A percentile compares a stretch with the other conserved stretches of the same genome.
Evolutionary conservation across 495 filamentous ascomycete species (phyloP).

Genomic region (Aspergillus homomorphus): DNA sequence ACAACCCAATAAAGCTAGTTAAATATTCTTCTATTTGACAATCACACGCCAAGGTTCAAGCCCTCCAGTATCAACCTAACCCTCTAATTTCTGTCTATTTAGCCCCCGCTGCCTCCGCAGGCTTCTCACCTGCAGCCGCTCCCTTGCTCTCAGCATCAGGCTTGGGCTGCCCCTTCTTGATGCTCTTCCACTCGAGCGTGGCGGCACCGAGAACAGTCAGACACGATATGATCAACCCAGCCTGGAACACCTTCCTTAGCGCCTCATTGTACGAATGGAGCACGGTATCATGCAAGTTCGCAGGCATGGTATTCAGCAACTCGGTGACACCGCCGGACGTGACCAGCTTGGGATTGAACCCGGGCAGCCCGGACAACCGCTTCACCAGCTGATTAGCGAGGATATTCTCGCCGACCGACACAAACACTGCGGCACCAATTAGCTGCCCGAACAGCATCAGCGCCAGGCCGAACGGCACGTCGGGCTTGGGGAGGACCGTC

Average conservation of each 20-base stretch:
- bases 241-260: constrained; percentile 31
- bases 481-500: constrained; percentile 29
- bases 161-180: constrained; percentile 23
- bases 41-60: no score
- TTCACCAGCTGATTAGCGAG: constrained; percentile 26
- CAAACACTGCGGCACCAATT: constrained; percentile 39
- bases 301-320: constrained; percentile 21
- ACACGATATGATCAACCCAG: constrained; percentile 28
- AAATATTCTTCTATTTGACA: no score
- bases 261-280: constrained; percentile 31
- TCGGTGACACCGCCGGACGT: constrained; percentile 30
- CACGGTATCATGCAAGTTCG: constrained; percentile 18
- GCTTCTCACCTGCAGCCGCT: background rate
- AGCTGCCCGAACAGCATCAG: constrained; percentile 40
- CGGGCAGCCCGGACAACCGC: constrained; percentile 18
- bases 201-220: constrained; percentile 28
- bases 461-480: constrained; percentile 37
- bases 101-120: no score
- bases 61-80: no score
- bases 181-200: constrained; percentile 39
- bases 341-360: constrained; percentile 18
- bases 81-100: no score
- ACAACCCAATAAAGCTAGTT: no score
- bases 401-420: constrained; percentile 34
- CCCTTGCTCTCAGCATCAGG: background rate